Evolutionary conservation across 1,139 yeast genomes (phyloP), one percentile per base, ranked within the genome.

Genomic region (Yamadazyma songkhlaensis): DNA sequence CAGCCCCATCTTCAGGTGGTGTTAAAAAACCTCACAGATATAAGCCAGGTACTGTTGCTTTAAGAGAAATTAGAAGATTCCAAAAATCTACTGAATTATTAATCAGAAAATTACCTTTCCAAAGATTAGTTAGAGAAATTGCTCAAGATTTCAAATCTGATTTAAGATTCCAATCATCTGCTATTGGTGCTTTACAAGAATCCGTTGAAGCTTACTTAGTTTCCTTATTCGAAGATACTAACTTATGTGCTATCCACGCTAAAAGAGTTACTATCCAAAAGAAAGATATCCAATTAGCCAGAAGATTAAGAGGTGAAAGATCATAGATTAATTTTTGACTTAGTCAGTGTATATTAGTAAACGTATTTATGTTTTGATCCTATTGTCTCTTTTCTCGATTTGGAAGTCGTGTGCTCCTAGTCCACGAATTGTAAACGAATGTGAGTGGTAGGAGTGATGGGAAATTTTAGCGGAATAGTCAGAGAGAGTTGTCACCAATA

Each of bases 1-100:
- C 97, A 42, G 97, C 97, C 45, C 92, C 95, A 77, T 78, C 96
- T 51, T 82, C 96, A 52, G 97, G 97, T 69, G 97, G 97, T 83
- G 97, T 90, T 68, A 90, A 90, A 90, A 90, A 90, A 81, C 97
- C 97, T 56, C 97, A 90, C 88, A 88, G 97, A 85, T 90, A 89
- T 79, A 90, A 89, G 92, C 97, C 97, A 71, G 97, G 97, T 89
- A 90, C 97, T 64, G 97, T 90, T 64, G 97, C 97, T 60, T 85
- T 90, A 67, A 90, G 97, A 85, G 97, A 90, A 79, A 90, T 90
- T 65, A 88, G 97, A 84, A 88, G 97, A 79, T 90, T 90, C 82
- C 97, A 90, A 79, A 90, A 90, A 75, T 86, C 96, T 50, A 90
- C 97, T 62, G 97, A 90, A 74, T 79, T 90, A 46, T 81, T 90